phyloP scores from a whole-genome alignment of 202 grass and related monocot species.

The Hordeum pubiflorum region DNA sequence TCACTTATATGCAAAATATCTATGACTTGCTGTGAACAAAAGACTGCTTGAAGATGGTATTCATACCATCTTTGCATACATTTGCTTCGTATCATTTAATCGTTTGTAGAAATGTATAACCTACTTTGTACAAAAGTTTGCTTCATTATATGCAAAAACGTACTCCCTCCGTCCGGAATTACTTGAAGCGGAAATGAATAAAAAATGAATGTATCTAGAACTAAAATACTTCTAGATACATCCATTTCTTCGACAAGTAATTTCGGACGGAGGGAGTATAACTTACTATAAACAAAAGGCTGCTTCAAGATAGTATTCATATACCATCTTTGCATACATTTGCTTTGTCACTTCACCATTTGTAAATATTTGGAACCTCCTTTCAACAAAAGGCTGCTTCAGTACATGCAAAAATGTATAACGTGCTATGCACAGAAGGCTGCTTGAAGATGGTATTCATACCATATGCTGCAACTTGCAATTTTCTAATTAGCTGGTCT shows the following conservation, averaged over 20 bases:
- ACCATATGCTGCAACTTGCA: neutral
- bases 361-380: neutral
- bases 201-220: too few species aligned
- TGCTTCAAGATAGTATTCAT: too few species aligned
- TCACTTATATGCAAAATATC: neutral
- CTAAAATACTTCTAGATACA: too few species aligned
- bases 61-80: conserved; percentile 2
- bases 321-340: too few species aligned
- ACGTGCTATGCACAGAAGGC: neutral
- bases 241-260: too few species aligned
- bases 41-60: too few species aligned
- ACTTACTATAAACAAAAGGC: too few species aligned
- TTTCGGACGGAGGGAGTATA: too few species aligned
- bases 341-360: neutral
- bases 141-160: too few species aligned
- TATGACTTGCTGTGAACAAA: neutral
- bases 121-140: neutral
- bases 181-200: too few species aligned
- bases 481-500: conserved; percentile 24
- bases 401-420: neutral
- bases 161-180: too few species aligned
- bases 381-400: conserved; percentile 10
- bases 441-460: neutral
- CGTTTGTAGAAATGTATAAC: conserved; percentile 5
- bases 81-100: neutral